These are phyloP conservation scores for Lupinus albus DNA, from an alignment of 306 rosid genomes.

Conservation along the genomic window DNA sequence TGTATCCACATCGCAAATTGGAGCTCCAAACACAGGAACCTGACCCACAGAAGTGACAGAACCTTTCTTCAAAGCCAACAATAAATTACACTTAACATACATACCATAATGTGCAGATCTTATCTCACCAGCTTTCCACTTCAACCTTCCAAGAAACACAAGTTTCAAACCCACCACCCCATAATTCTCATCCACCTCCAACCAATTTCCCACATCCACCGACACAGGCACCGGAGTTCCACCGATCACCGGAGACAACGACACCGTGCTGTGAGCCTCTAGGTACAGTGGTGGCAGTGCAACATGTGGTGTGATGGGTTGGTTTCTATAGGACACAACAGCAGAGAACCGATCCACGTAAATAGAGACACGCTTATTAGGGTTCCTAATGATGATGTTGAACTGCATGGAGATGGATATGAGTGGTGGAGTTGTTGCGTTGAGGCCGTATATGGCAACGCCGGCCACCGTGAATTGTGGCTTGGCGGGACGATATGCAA, in stretches of 20 bases:
- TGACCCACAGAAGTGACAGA: constrained; percentile 78
- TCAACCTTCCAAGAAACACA: constrained; percentile 64
- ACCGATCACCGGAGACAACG: constrained; percentile 69
- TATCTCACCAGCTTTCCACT: constrained; percentile 73
- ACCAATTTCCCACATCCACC: constrained; percentile 50
- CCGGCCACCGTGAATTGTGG: constrained; percentile 66
- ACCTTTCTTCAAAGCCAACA: constrained; percentile 75
- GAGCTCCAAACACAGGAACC: constrained; percentile 69
- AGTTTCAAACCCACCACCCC: constrained; percentile 70
- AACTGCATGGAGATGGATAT: constrained; percentile 70
- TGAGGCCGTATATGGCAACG: constrained; percentile 68
- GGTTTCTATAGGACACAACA: constrained; percentile 58
- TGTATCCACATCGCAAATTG: constrained; percentile 64
- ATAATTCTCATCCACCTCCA: constrained; percentile 54
- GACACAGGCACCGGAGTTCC: constrained; percentile 69
- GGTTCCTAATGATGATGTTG: constrained; percentile 70
- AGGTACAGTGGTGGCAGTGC: constrained; percentile 62
- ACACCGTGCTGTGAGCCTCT: constrained; percentile 50
- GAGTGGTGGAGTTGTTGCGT: constrained; percentile 53
- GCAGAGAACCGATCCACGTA: constrained; percentile 66
- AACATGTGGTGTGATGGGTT: constrained; percentile 68
- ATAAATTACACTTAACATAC: constrained; percentile 65
- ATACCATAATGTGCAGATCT: constrained; percentile 59
- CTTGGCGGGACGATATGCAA: constrained; percentile 73
- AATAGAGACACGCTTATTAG: constrained; percentile 69